A percentile compares a stretch with the other conserved stretches of the same genome.
These are phyloP conservation scores for Malus orientalis DNA, from an alignment of 306 rosid genomes.

Conservation along the genomic window DNA sequence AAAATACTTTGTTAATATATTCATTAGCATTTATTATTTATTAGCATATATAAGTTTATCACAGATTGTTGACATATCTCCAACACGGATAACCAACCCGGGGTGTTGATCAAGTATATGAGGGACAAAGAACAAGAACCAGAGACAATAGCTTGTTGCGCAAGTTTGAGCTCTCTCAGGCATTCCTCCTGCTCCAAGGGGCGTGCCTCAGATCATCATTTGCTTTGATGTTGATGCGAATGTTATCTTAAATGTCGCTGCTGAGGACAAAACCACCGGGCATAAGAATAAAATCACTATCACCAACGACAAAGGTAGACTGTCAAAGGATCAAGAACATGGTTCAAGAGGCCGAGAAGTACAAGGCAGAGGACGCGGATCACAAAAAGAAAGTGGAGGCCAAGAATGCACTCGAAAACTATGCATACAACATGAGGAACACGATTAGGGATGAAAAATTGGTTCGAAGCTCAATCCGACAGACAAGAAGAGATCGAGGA, in stretches of 20 bases:
- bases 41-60: too few relatives aligned
- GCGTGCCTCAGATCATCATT: conserved; percentile 27
- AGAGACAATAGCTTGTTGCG: conserved; percentile 26
- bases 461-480: not conserved
- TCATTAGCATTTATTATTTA: too few relatives aligned
- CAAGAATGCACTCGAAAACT: conserved; percentile 17
- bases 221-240: conserved; percentile 35
- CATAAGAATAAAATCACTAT: conserved; percentile 31
- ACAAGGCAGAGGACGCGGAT: conserved; percentile 29
- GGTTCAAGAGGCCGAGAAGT: conserved; percentile 38
- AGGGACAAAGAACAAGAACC: conserved; percentile 28
- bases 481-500: conserved; percentile 23
- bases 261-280: conserved; percentile 35
- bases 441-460: conserved; percentile 24
- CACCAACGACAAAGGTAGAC: conserved; percentile 28
- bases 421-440: conserved; percentile 24
- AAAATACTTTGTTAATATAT: too few relatives aligned
- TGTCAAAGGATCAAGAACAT: conserved; percentile 30
- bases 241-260: conserved; percentile 32
- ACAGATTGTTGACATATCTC: too few relatives aligned
- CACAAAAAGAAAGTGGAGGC: conserved; percentile 25
- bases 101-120: conserved; percentile 26
- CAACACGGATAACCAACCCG: conserved; percentile 4
- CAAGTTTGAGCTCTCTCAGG: conserved; percentile 27
- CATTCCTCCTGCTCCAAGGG: conserved; percentile 27